A percentile compares a stretch with the other conserved stretches of the same genome.
phyloP scores from a whole-genome alignment of 305 asterid genomes.

The Fraxinus dipetala region DNA sequence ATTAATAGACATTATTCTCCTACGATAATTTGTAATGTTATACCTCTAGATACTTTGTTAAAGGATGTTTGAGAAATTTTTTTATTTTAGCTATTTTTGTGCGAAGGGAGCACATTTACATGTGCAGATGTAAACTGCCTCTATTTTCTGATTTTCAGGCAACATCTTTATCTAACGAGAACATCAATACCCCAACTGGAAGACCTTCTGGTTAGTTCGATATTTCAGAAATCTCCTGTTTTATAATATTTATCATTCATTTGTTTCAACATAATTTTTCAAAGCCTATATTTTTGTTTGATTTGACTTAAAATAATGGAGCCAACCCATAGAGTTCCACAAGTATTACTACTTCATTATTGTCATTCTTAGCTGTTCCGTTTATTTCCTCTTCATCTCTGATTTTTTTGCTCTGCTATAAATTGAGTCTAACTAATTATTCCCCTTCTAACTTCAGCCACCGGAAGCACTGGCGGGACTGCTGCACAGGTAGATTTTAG shows the following conservation, averaged over 20 bases:
- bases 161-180: constrained; percentile 45
- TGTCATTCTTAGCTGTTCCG: background rate
- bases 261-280: background rate
- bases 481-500: constrained; percentile 43
- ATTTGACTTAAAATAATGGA: background rate
- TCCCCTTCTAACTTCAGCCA: constrained; percentile 20
- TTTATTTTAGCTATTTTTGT: background rate
- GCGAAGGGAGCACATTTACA: background rate
- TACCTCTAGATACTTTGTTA: background rate
- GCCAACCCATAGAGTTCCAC: background rate
- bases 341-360: background rate
- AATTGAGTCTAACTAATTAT: constrained; percentile 20
- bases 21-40: background rate
- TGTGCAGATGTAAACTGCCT: background rate
- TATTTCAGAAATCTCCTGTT: background rate
- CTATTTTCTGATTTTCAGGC: constrained; percentile 44
- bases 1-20: background rate
- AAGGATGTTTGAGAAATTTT: background rate
- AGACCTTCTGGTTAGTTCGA: constrained; percentile 60
- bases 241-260: background rate
- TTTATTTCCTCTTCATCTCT: background rate
- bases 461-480: constrained; percentile 51
- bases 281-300: background rate
- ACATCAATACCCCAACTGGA: constrained; percentile 37
- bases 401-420: background rate